Evolutionary conservation across 208 protist genomes (phyloP), one percentile per base, ranked within the genome.

Genomic region (Leishmania tropica): DNA sequence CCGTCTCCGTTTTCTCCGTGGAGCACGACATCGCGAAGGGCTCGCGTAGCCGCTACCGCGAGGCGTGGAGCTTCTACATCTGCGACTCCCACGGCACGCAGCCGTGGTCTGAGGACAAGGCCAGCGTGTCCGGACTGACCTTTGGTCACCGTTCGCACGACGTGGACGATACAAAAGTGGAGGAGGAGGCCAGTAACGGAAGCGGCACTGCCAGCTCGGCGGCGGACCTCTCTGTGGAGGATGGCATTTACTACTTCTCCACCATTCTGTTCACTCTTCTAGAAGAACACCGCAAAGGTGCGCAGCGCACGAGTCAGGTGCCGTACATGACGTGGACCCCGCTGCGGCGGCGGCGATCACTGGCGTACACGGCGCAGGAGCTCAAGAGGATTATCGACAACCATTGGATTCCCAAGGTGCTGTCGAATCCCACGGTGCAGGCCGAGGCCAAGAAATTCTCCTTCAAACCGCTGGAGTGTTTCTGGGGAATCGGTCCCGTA

Each of bases 261-360:
- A 91, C 88, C 53, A 92, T 96, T 60, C 86, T 97, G 15, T 96
- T 95, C 80, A 91, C 91, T 2, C 80, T 97, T 47, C 81, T 97
- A 35, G 93, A 97, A 84, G 88, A 96, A 70, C 91, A 97, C 80
- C 85, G 92, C 6, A 79, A 79, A 85, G 84, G 67, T 56, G 84
- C 67, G 56, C 73, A 13, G 72, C 78, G 64, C 24, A 62, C 87
- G 2, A 71, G 65, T 6, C 81, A 89, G 47, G 80, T 89, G 2
- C 95, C 95, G 40, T 97, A 97, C 79, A 97, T 97, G 95, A 96
- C 95, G 37, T 97, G 95, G 93, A 96, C 93, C 31, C 95, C 95
- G 64, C 81, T 97, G 45, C 81, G 88, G 37, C 87, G 93, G 13
- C 75, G 85, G 31, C 85, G 85, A 40, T 54, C 82, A 31, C 83